Base-by-base conservation (phyloP, 345 rosid species). In the Salix exigua region DNA sequence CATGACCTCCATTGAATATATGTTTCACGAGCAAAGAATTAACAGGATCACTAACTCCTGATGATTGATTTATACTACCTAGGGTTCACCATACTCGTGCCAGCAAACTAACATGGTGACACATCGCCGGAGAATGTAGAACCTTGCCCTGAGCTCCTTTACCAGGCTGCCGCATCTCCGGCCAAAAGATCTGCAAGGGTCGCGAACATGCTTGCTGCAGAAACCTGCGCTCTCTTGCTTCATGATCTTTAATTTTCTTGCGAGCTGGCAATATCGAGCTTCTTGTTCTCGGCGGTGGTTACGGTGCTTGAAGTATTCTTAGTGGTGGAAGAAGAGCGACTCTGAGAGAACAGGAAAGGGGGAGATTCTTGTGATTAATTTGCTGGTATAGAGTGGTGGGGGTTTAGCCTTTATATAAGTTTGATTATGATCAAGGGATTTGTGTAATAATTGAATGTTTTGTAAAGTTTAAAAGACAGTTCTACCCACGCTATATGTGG, bases 81-180 rank as follows among this genome's bases (percentile, higher is more conserved):
- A 83, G 66, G 75, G 40, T 62, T 83, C 88, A 28, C 73, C 77
- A 40, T 79, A 78, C 33, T 89, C 84, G 9, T 89, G 86, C 94
- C 94, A 90, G 78, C 94, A 90, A 38, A 90, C 70, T 26, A 90
- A 84, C 86, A 90, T 88, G 62, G 78, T 53, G 58, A 90, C 76
- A 73, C 94, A 90, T n/a, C 94, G 84, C 40, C 94, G 74, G 69
- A 90, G 83, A 66, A 90, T 90, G 82, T 90, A 90, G 79, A 90
- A 90, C 71, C 85, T 84, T 1, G 90, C 89, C 74, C 88, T 73
- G 19, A 87, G 87, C 68, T 90, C 91, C 86, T 86, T 85, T 77
- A 88, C 87, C 25, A 83, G 71, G 67, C 78, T 61, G 73, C 85
- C 64, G 84, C 91, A 89, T 79, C 81, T 80, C 75, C 72, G 70